phyloP scores from a whole-genome alignment of 2,329 filamentous ascomycete genomes.

The Pseudofabraea citricarpa region DNA sequence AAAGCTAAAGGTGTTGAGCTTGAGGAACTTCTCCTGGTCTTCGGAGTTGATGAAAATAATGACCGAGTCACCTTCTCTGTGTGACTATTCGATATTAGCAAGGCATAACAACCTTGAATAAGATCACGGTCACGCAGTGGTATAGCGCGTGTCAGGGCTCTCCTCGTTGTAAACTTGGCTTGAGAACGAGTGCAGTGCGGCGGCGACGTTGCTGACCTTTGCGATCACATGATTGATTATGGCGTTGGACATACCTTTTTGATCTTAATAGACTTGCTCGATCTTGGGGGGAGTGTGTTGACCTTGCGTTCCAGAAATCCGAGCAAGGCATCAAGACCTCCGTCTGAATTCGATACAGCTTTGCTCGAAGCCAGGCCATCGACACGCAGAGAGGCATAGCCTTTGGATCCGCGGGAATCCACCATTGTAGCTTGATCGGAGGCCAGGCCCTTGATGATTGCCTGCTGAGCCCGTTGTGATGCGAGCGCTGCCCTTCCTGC shows the following conservation, averaged over 20 bases:
- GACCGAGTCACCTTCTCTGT: slow-evolving; percentile 62
- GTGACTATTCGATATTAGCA: slow-evolving; percentile 70
- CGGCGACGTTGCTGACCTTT: slow-evolving; percentile 27
- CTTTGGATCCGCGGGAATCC: slow-evolving; percentile 21
- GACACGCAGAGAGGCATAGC: slow-evolving; percentile 34
- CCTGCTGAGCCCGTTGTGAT: slow-evolving; percentile 18
- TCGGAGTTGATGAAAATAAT: slow-evolving; percentile 62
- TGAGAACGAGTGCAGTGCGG: slow-evolving; percentile 35
- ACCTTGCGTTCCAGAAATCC: slow-evolving; percentile 70
- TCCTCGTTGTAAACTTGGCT: slow-evolving; percentile 29
- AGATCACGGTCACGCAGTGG: slow-evolving; percentile 22
- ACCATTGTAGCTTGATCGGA: slow-evolving; percentile 24
- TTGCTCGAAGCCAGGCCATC: slow-evolving; percentile 65
- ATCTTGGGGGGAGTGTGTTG: slow-evolving; percentile 43
- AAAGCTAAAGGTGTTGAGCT: slow-evolving; percentile 65
- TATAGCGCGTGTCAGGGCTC: slow-evolving; percentile 19
- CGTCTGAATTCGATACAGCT: slow-evolving; percentile 59
- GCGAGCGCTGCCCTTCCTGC: slow-evolving; percentile 28
- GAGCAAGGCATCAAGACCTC: slow-evolving; percentile 60
- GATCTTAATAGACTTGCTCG: slow-evolving; percentile 50
- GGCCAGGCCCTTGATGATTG: slow-evolving; percentile 33
- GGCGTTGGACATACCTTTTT: slow-evolving; percentile 69
- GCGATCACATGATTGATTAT: slow-evolving; percentile 36
- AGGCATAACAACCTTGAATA: slow-evolving; percentile 34
- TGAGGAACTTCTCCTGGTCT: slow-evolving; percentile 59